Percentiles rank a stretch among this genome's conserved stretches.
Conservation (phyloP, 176 grass and related monocot species). For the Triticum monococcum region DNA sequence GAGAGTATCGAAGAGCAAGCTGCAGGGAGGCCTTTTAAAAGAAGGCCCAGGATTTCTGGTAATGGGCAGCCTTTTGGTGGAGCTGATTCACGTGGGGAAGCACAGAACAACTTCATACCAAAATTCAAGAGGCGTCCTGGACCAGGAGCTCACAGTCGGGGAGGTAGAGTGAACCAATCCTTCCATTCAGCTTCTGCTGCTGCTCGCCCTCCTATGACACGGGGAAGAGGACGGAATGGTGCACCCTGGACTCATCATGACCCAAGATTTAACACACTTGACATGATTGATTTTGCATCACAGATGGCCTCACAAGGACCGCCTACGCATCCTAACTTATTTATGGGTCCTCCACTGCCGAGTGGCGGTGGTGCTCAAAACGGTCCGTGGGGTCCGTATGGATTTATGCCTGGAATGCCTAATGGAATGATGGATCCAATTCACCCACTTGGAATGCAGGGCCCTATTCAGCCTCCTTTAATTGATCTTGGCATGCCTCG, state of each 20-base stretch:
- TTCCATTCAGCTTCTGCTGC: slow-evolving; percentile 37
- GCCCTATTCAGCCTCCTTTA: slow-evolving; percentile 62
- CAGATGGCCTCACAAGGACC: slow-evolving; percentile 72
- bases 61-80: slow-evolving; percentile 41
- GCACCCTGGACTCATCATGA: slow-evolving; percentile 59
- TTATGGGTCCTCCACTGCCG: slow-evolving; percentile 54
- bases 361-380: slow-evolving; percentile 44
- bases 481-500: slow-evolving; percentile 83
- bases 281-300: slow-evolving; percentile 83
- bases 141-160: slow-evolving; percentile 32
- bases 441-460: slow-evolving; percentile 74
- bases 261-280: slow-evolving; percentile 68
- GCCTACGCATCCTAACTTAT: slow-evolving; percentile 57
- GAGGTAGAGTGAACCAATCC: slow-evolving; percentile 51
- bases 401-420: slow-evolving; percentile 84
- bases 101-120: slow-evolving; percentile 48
- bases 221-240: slow-evolving; percentile 81
- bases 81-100: slow-evolving; percentile 39
- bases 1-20: slow-evolving; percentile 54
- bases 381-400: slow-evolving; percentile 80
- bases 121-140: slow-evolving; percentile 63
- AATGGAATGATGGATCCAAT: slow-evolving; percentile 90
- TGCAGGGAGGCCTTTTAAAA: slow-evolving; percentile 44
- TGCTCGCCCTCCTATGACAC: slow-evolving; percentile 43
- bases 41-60: slow-evolving; percentile 48